A percentile compares a stretch with the other conserved stretches of the same genome.
Conservation (phyloP, 2,329 filamentous ascomycete genomes). For the Penicillium sp. region DNA sequence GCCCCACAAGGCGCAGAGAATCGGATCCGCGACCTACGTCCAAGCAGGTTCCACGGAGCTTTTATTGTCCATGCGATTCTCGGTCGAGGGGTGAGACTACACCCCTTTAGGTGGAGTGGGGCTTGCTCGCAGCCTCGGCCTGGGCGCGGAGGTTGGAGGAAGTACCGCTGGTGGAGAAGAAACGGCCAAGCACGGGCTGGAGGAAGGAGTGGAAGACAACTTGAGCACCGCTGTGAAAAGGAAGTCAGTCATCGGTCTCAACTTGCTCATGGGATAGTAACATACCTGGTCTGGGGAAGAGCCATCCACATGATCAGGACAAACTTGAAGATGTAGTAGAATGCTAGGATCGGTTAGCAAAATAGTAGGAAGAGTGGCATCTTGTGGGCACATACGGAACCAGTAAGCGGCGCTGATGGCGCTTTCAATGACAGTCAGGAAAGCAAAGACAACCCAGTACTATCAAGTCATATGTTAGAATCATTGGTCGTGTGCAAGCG, state of each 20-base stretch:
- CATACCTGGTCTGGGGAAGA: slow-evolving; percentile 88
- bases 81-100: slow-evolving; percentile 11
- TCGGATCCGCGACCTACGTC: slow-evolving; percentile 17
- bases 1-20: slow-evolving; percentile 12
- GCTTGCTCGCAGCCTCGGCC: slow-evolving; percentile 66
- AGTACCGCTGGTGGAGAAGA: slow-evolving; percentile 76
- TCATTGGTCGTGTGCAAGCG: neutral
- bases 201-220: slow-evolving; percentile 96
- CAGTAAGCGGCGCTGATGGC: slow-evolving; percentile 66
- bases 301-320: slow-evolving; percentile 96
- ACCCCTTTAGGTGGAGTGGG: slow-evolving; percentile 60
- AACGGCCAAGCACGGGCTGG: slow-evolving; percentile 84
- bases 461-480: slow-evolving; percentile 30
- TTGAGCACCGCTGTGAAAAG: slow-evolving; percentile 73
- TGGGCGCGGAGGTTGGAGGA: slow-evolving; percentile 85
- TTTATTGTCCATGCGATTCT: slow-evolving; percentile 24
- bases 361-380: neutral
- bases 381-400: slow-evolving; percentile 54
- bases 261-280: slow-evolving; percentile 16
- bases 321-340: slow-evolving; percentile 99
- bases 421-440: slow-evolving; percentile 65
- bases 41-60: slow-evolving; percentile 4
- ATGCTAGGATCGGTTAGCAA: slow-evolving; percentile 53
- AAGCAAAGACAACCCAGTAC: slow-evolving; percentile 68
- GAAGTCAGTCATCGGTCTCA: slow-evolving; percentile 1